Conservation (phyloP, 2,329 filamentous ascomycete genomes). For the Periconia sp. region DNA sequence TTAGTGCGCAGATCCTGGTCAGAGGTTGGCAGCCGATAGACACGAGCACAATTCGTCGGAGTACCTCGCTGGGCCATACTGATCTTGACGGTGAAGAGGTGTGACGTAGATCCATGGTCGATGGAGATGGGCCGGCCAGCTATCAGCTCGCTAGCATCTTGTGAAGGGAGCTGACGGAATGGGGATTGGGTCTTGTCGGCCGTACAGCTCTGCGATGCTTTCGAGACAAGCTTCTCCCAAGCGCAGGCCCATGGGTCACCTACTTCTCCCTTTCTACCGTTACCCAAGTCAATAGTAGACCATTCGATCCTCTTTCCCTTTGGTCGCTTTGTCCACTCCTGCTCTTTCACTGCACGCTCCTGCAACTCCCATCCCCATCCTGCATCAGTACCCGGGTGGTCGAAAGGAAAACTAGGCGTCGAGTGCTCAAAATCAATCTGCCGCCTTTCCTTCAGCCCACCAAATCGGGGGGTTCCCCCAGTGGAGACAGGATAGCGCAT, state of each 20-base stretch:
- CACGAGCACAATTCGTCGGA: slow-evolving; percentile 73
- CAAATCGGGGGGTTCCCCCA: slow-evolving; percentile 81
- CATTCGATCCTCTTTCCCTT: slow-evolving; percentile 82
- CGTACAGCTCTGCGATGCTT: slow-evolving; percentile 11
- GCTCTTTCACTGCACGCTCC: slow-evolving; percentile 65
- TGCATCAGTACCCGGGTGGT: slow-evolving; percentile 79
- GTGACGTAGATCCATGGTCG: slow-evolving; percentile 11
- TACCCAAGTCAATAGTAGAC: slow-evolving; percentile 74
- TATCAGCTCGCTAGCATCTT: slow-evolving; percentile 35
- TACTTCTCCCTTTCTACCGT: slow-evolving; percentile 78
- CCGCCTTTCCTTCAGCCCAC: slow-evolving; percentile 77
- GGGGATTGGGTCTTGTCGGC: slow-evolving; percentile 20
- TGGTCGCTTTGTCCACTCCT: slow-evolving; percentile 76
- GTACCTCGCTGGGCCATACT: slow-evolving; percentile 73
- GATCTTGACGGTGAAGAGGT: slow-evolving; percentile 68
- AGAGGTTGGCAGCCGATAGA: slow-evolving; percentile 79
- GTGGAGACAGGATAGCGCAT: slow-evolving; percentile 82
- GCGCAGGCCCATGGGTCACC: slow-evolving; percentile 84
- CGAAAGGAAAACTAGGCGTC: slow-evolving; percentile 82
- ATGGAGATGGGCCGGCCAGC: slow-evolving; percentile 3
- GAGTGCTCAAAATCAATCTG: slow-evolving; percentile 84
- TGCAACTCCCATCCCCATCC: slow-evolving; percentile 79
- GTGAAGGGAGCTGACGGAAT: slow-evolving; percentile 28
- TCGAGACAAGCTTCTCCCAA: slow-evolving; percentile 68
- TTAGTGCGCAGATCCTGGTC: slow-evolving; percentile 63